These are phyloP conservation scores for Arabidopsis suecica DNA, from an alignment of 345 rosid species.

Conservation along the genomic window DNA sequence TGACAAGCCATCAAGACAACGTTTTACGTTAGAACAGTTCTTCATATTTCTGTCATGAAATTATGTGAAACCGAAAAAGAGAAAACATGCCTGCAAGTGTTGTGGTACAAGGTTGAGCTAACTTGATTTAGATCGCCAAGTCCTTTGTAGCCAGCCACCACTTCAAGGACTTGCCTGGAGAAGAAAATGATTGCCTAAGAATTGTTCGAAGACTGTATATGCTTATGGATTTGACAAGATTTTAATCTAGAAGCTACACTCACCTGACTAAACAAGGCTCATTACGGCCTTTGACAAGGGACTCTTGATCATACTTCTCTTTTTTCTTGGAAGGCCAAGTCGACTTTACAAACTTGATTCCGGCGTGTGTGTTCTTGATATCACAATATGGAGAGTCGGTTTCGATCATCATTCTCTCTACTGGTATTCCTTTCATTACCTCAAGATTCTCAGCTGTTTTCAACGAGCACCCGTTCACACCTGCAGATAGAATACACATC, in stretches of 20 bases:
- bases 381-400: conserved; percentile 99
- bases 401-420: conserved; percentile 95
- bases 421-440: conserved; percentile 71
- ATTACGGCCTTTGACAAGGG: conserved; percentile 84
- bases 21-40: background rate
- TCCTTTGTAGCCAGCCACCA: conserved; percentile 89
- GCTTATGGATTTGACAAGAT: background rate
- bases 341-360: conserved; percentile 68
- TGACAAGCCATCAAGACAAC: conserved; percentile 13
- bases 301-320: conserved; percentile 80
- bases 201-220: background rate
- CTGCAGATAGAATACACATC: conserved; percentile 46
- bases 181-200: background rate
- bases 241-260: conserved; percentile 29
- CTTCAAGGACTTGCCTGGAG: conserved; percentile 93
- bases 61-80: conserved; percentile 13
- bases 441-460: conserved; percentile 84
- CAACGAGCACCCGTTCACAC: conserved; percentile 92
- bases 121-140: conserved; percentile 62
- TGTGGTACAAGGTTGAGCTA: conserved; percentile 77
- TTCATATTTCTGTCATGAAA: background rate
- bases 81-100: conserved; percentile 77
- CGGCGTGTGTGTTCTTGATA: conserved; percentile 84
- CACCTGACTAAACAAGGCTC: conserved; percentile 95
- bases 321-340: conserved; percentile 91